Percentiles rank a stretch among this genome's conserved stretches.
Conservation (phyloP, 805 yeast species). For the Vanderwaltozyma polyspora region DNA sequence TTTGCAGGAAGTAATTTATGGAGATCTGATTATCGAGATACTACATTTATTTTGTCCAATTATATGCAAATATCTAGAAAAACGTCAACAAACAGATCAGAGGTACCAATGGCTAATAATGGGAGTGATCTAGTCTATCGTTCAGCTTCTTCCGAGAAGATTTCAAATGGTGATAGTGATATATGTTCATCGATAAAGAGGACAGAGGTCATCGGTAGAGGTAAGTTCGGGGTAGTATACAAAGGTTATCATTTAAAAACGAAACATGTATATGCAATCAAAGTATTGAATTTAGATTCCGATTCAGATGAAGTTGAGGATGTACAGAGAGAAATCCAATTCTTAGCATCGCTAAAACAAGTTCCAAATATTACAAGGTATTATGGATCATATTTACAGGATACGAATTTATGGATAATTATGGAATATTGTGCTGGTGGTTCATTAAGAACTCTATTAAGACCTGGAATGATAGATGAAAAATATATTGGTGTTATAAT, state of each 20-base stretch:
- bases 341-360: conserved; percentile 67
- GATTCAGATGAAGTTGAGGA: conserved; percentile 90
- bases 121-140: too few species aligned
- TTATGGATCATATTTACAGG: conserved; percentile 77
- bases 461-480: conserved; percentile 85
- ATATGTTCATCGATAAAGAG: conserved; percentile 47
- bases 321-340: conserved; percentile 85
- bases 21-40: too few species aligned
- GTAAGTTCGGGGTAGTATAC: conserved; percentile 94
- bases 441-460: conserved; percentile 69
- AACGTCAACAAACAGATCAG: not conserved
- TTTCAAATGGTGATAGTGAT: conserved; percentile 5
- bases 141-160: too few species aligned
- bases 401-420: conserved; percentile 90
- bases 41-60: too few species aligned
- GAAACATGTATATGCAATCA: conserved; percentile 79
- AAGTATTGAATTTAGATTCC: conserved; percentile 83
- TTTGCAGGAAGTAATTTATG: too few species aligned
- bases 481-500: conserved; percentile 70
- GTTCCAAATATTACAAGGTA: conserved; percentile 91
- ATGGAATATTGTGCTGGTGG: conserved; percentile 99
- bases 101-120: not conserved
- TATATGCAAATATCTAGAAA: too few species aligned
- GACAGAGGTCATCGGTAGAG: conserved; percentile 87
- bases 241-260: conserved; percentile 67